Evolutionary conservation across 2,329 filamentous ascomycete species (phyloP), one percentile per base, ranked within the genome.

Genomic region (Fusarium sacchari): DNA sequence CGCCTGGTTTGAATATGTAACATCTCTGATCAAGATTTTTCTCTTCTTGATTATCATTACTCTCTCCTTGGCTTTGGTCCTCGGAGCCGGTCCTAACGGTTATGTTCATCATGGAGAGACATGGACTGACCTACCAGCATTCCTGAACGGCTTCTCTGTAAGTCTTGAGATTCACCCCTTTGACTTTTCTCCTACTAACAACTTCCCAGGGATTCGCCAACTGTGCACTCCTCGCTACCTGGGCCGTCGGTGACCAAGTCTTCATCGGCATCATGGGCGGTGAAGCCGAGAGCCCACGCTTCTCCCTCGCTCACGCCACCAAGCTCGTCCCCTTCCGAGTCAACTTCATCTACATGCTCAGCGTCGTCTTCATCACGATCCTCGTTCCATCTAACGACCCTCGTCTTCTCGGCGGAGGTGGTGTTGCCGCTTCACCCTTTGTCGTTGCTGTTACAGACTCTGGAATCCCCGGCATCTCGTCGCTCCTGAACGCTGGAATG

Each of bases 261-360:
- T 76, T 76, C 7, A 75, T 76, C 40, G 74, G 74, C n/a, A 69
- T 76, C 37, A 76, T 76, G 71, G 73, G 66, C 11, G 74, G 74
- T 3, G 74, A 76, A 40, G 73, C 73, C 1, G 44, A 74, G 44
- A 66, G 60, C 20, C 74, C 74, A 1, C 62, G 74, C 18, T 64
- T 62, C 26, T 70, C 73, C 5, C 63, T 76, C 56, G 68, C 62
- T 2, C 74, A 76, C n/a, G 74, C 74, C 2, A 66, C 74, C 3
- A 76, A 64, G 15, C 46, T 76, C 8, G 74, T 76, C 11, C 74
- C 74, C 6, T 60, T 71, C 26, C 68, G 74, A n/a, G 74, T 76
- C 4, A 61, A 50, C 17, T 57, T 76, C 15, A 68, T 76, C 55
- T 76, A 74, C 36, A 72, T 76, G 69, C 42, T 65, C 20, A 67